Evolutionary conservation across 306 rosid species (phyloP).

Genomic region (Alnus rubra): DNA sequence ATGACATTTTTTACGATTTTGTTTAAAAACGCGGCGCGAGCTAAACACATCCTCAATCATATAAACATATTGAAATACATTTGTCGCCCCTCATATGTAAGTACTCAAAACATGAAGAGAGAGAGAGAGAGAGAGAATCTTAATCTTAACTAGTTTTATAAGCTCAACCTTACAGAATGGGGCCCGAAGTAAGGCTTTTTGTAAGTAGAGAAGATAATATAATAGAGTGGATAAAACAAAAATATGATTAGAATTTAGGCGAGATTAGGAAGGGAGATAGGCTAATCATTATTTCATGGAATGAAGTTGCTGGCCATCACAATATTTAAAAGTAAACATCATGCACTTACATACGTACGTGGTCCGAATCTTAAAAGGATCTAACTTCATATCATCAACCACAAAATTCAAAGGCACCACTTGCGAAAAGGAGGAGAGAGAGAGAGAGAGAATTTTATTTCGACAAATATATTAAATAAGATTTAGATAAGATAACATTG

Average conservation of each 20-base stretch:
- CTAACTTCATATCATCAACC: constrained; percentile 15
- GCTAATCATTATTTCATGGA: background rate
- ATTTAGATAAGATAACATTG: too few relatives aligned
- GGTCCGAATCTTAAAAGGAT: constrained; percentile 32
- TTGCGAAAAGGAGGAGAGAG: background rate
- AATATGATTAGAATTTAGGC: background rate
- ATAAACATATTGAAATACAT: too few relatives aligned
- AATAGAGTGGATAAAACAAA: constrained; percentile 27
- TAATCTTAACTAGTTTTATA: background rate
- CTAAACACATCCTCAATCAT: too few relatives aligned
- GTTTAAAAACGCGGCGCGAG: too few relatives aligned
- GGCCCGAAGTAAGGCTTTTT: background rate
- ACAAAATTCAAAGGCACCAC: background rate
- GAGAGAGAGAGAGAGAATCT: background rate
- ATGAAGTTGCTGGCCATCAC: background rate
- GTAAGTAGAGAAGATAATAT: constrained; percentile 1
- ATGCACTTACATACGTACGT: constrained; percentile 29
- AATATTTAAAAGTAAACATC: constrained; percentile 17
- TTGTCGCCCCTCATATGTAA: too few relatives aligned
- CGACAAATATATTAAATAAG: too few relatives aligned
- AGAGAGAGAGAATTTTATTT: background rate
- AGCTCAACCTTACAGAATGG: background rate
- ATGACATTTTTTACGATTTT: too few relatives aligned
- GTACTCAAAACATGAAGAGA: too few relatives aligned
- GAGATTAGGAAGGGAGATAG: background rate